Conservation (phyloP, 2,329 filamentous ascomycete genomes). For the Shiraia bambusicola region DNA sequence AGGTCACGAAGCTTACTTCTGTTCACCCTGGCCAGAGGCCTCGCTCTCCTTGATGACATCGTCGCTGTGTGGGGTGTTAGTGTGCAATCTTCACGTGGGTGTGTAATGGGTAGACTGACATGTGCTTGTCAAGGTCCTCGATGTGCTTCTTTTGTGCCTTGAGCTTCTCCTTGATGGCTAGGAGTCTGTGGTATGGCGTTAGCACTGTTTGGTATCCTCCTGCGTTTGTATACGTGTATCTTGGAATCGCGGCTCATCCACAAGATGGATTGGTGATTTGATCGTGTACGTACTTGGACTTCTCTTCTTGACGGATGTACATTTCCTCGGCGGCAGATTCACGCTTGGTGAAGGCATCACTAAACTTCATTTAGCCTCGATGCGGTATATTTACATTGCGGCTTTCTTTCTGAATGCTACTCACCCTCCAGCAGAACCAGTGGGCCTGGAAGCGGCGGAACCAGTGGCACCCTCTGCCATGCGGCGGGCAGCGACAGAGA, state of each 20-base stretch:
- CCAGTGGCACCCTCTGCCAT: constrained; percentile 52
- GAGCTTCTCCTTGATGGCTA: constrained; percentile 69
- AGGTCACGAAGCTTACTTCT: constrained; percentile 31
- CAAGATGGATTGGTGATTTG: background rate
- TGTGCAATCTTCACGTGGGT: background rate
- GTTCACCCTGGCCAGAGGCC: constrained; percentile 64
- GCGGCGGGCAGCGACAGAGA: constrained; percentile 46
- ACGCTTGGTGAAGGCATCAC: constrained; percentile 89
- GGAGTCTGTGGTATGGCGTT: constrained; percentile 53
- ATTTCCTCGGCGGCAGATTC: constrained; percentile 84
- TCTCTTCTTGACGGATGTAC: constrained; percentile 84
- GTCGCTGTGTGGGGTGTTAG: constrained; percentile 58
- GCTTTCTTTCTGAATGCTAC: constrained; percentile 10
- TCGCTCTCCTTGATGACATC: constrained; percentile 73
- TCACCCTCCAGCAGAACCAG: constrained; percentile 43
- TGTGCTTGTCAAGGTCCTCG: constrained; percentile 80
- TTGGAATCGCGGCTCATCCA: constrained; percentile 1
- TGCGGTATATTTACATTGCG: background rate
- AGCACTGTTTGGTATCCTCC: constrained; percentile 7
- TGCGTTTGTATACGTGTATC: background rate
- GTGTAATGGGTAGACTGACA: constrained; percentile 57
- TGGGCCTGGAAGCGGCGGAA: constrained; percentile 45
- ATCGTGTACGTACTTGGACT: constrained; percentile 65
- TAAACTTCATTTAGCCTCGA: constrained; percentile 42
- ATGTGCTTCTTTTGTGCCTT: constrained; percentile 78